Base-by-base conservation (phyloP, 441 rosid species). In the Raphanus hybrid region DNA sequence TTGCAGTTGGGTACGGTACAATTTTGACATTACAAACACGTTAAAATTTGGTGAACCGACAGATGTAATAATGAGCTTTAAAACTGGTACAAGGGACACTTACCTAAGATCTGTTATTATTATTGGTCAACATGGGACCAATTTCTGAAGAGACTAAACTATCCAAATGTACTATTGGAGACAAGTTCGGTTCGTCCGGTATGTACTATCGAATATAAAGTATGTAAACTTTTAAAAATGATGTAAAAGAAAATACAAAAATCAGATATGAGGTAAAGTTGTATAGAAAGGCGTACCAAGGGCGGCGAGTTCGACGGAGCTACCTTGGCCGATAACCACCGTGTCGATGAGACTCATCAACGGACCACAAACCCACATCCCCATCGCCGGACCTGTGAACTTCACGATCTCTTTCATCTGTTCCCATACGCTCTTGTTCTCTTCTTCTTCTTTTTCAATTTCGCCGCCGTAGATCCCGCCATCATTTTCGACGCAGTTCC, bases 311-410 rank as follows among this genome's bases (percentile, higher is more conserved):
- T 87, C 90, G 62, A 87, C 54, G 27, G 94, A 94, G 86, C 99
- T 94, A 69, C 94, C 92, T 73, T 90, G 98, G 54, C 97, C 99
- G 39, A 94, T 84, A 23, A 94, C 98, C 0, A 90, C 98, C 18
- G 97, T 92, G 74, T 91, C 94, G 74, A 92, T 92, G 69, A 94
- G 92, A 85, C 99, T 94, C 98, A 94, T 92, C 86, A 94, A 77
- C 7, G 99, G 98, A 29, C 93, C 93, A 69, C 97, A 94, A 67
- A 92, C 70, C 99, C 99, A 92, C 77, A 94, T 86, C 57, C 92
- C 99, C 48, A 91, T 84, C n/a, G 99, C 99, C 0, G 99, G 99
- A 61, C 93, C 99, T 1, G 98, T 89, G 73, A 94, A 94, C 84
- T 83, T 82, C 3, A 87, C 79, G 52, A 94, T 91, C 84, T 92